Percentiles rank a stretch among this genome's conserved stretches.
These are phyloP conservation scores for Chenopodium formosanum DNA, from an alignment of 148 eudicot genomes.

Conservation along the genomic window DNA sequence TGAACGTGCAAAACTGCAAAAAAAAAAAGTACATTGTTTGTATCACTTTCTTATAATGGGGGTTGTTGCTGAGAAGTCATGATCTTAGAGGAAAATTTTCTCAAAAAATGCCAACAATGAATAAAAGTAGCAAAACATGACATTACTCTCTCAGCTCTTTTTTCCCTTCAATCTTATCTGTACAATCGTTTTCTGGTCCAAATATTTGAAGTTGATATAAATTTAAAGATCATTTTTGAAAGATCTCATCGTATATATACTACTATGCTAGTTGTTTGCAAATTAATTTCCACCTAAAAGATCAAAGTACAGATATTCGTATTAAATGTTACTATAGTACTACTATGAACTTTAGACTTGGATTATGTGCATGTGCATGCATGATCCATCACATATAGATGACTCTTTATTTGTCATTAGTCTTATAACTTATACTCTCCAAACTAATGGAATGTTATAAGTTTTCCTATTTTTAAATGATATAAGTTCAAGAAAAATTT, in stretches of 20 bases:
- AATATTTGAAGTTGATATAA: background rate
- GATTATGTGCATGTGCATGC: background rate
- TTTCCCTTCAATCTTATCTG: background rate
- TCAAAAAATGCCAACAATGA: constrained; percentile 5
- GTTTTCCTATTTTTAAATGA: no score
- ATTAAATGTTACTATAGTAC: constrained; percentile 5
- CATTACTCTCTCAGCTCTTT: background rate
- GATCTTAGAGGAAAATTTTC: background rate
- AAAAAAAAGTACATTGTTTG: constrained; percentile 9
- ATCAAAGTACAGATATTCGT: constrained; percentile 15
- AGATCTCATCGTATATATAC: background rate
- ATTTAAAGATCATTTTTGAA: constrained; percentile 6
- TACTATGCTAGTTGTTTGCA: background rate
- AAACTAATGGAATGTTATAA: no score
- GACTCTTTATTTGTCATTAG: background rate
- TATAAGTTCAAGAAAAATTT: no score
- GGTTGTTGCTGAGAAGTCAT: constrained; percentile 18
- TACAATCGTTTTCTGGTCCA: constrained; percentile 19
- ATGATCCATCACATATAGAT: background rate
- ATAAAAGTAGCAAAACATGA: background rate
- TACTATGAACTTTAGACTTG: background rate
- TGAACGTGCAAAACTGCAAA: background rate
- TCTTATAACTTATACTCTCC: no score
- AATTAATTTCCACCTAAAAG: background rate
- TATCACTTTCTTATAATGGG: constrained; percentile 1